Conservation (phyloP, 176 grass and related monocot species). For the Melocanna baccifera region DNA sequence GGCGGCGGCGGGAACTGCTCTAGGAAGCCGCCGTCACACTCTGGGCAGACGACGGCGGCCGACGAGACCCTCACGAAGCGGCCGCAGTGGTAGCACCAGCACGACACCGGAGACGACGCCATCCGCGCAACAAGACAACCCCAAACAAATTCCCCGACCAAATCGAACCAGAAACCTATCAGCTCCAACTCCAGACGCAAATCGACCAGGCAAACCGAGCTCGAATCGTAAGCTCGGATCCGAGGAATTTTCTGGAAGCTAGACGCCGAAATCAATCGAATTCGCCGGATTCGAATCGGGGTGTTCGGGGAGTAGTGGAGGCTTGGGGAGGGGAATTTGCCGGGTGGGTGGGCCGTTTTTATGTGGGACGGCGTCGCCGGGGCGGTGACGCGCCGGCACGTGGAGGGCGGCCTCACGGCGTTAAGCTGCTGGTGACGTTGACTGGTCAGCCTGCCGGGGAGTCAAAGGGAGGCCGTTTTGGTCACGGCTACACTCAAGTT, state of each 20-base stretch:
- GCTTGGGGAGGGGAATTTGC: conserved; percentile 17
- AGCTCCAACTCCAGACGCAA: neutral
- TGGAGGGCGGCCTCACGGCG: conserved; percentile 24
- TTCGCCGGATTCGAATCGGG: conserved; percentile 28
- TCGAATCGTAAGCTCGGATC: conserved; percentile 25
- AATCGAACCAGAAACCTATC: neutral
- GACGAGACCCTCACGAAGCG: conserved; percentile 61
- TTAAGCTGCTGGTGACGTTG: conserved; percentile 33
- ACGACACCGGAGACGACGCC: conserved; percentile 60
- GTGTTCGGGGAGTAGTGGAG: neutral
- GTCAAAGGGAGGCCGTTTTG: neutral
- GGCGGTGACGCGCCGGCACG: conserved; percentile 8
- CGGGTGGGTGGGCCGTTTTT: conserved; percentile 33
- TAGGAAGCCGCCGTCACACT: conserved; percentile 77
- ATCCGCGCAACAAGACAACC: conserved; percentile 21
- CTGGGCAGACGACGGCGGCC: conserved; percentile 57
- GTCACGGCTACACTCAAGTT: neutral
- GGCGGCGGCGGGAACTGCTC: conserved; percentile 57
- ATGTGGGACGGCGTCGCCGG: conserved; percentile 32
- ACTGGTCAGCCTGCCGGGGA: neutral
- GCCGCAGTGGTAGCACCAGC: conserved; percentile 80
- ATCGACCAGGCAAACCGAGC: conserved; percentile 1
- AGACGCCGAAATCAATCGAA: conserved; percentile 42
- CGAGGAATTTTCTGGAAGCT: neutral
- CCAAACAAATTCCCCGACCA: neutral